phyloP scores from a whole-genome alignment of 352 stramenopile genomes.

The Nothophytophthora sp. region DNA sequence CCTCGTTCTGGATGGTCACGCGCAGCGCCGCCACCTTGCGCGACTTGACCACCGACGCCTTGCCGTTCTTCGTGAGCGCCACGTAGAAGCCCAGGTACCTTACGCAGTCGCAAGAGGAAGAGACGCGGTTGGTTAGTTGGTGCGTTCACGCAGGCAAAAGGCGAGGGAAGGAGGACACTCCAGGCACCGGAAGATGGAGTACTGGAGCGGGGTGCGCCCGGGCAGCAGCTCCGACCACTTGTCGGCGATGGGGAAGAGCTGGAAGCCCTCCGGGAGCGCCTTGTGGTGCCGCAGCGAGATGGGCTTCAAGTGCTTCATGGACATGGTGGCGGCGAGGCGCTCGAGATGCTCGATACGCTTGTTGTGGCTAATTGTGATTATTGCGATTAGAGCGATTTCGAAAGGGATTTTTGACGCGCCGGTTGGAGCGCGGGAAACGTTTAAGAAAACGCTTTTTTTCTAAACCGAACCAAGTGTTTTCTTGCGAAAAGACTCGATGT shows the following conservation, averaged over 20 bases:
- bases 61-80: slow-evolving; percentile 56
- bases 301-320: slow-evolving; percentile 78
- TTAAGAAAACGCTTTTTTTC: no score
- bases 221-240: slow-evolving; percentile 77
- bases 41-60: slow-evolving; percentile 60
- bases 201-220: slow-evolving; percentile 61
- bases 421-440: no score
- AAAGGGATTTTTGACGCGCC: no score
- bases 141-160: no score
- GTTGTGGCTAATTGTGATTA: no score
- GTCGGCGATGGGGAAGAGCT: slow-evolving; percentile 64
- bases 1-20: slow-evolving; percentile 78
- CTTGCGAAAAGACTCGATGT: no score
- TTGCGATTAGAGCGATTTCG: no score
- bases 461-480: no score
- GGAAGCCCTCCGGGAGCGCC: slow-evolving; percentile 54
- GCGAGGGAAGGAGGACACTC: no score
- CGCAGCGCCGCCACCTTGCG: slow-evolving; percentile 49
- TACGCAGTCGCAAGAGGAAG: no score
- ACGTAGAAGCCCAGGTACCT: slow-evolving; percentile 83
- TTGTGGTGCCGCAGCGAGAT: slow-evolving; percentile 45
- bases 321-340: slow-evolving; percentile 15
- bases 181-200: slow-evolving; percentile 72
- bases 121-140: no score
- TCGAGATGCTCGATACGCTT: slow-evolving; percentile 7